Evolutionary conservation across 2,329 filamentous ascomycete genomes (phyloP).

Genomic region (Cladophialophora exuberans): DNA sequence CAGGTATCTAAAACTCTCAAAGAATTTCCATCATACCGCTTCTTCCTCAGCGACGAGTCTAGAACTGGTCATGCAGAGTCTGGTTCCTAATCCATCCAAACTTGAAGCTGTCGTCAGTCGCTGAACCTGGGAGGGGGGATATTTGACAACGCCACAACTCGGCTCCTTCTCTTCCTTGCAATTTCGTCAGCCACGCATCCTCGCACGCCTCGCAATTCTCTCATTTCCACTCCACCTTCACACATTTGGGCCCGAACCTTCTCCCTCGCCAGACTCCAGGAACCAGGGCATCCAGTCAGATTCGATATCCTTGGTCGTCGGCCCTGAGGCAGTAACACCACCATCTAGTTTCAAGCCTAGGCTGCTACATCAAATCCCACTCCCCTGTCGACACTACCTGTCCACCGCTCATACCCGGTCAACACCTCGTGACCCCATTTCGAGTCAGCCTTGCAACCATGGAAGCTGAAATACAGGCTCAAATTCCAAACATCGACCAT

Average conservation of each 20-base stretch:
- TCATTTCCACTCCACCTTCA: not conserved
- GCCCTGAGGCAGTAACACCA: not conserved
- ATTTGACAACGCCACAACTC: not conserved
- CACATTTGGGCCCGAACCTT: not conserved
- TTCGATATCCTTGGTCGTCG: not conserved
- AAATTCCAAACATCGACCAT: slow-evolving; percentile 85
- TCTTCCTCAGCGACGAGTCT: too few relatives aligned
- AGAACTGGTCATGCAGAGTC: too few relatives aligned
- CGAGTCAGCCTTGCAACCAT: slow-evolving; percentile 50
- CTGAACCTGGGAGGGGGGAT: not conserved
- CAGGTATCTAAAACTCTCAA: too few relatives aligned
- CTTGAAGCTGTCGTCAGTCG: not conserved
- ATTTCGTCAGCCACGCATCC: not conserved
- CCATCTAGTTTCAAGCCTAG: not conserved
- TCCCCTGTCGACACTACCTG: not conserved
- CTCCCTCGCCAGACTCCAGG: too few relatives aligned
- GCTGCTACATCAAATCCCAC: not conserved
- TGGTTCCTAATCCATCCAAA: too few relatives aligned
- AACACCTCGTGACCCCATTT: not conserved
- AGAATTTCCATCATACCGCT: too few relatives aligned
- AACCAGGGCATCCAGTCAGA: not conserved
- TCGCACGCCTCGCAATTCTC: not conserved
- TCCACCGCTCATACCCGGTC: too few relatives aligned
- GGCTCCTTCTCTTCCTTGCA: not conserved
- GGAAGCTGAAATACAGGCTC: slow-evolving; percentile 84